Percentiles rank a stretch among this genome's conserved stretches.
These are phyloP conservation scores for Oryza glaberrima DNA, from an alignment of 176 grass and related monocot species.

Conservation along the genomic window DNA sequence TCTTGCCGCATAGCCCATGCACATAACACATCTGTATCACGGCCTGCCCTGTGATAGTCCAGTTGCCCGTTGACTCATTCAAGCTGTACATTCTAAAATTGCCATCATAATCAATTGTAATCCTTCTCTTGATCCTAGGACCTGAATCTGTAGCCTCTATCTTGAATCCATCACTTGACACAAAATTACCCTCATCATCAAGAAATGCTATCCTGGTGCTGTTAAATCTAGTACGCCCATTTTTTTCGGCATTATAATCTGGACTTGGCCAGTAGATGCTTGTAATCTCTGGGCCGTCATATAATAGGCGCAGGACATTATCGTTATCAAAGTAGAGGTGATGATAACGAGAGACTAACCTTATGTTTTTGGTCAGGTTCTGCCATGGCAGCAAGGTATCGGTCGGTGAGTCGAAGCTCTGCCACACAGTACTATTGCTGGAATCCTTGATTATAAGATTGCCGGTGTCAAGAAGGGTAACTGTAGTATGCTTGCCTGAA, in stretches of 20 bases:
- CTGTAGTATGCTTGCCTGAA: constrained; percentile 43
- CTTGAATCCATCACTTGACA: constrained; percentile 59
- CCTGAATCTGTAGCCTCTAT: constrained; percentile 61
- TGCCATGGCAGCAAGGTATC: constrained; percentile 64
- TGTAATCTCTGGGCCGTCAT: constrained; percentile 58
- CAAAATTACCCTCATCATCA: constrained; percentile 54
- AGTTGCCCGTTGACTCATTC: constrained; percentile 47
- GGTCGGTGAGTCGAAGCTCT: constrained; percentile 61
- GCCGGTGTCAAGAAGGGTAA: constrained; percentile 59
- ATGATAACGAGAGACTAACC: constrained; percentile 60
- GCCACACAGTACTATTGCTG: constrained; percentile 52
- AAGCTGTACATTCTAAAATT: constrained; percentile 84
- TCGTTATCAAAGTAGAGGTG: constrained; percentile 70
- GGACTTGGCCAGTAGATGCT: constrained; percentile 79
- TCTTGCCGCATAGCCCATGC: constrained; percentile 72
- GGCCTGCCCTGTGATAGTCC: constrained; percentile 58
- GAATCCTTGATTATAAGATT: constrained; percentile 62
- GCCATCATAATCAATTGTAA: constrained; percentile 64
- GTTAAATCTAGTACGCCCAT: constrained; percentile 61
- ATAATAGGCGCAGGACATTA: constrained; percentile 59
- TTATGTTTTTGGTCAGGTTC: constrained; percentile 54
- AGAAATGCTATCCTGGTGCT: constrained; percentile 59
- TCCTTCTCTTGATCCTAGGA: constrained; percentile 54
- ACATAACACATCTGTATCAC: constrained; percentile 61
- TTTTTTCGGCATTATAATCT: constrained; percentile 16